Percentiles rank a stretch among this genome's conserved stretches.
These are phyloP conservation scores for Macroventuria anomochaeta DNA, from an alignment of 2,329 filamentous ascomycete genomes.

Conservation along the genomic window DNA sequence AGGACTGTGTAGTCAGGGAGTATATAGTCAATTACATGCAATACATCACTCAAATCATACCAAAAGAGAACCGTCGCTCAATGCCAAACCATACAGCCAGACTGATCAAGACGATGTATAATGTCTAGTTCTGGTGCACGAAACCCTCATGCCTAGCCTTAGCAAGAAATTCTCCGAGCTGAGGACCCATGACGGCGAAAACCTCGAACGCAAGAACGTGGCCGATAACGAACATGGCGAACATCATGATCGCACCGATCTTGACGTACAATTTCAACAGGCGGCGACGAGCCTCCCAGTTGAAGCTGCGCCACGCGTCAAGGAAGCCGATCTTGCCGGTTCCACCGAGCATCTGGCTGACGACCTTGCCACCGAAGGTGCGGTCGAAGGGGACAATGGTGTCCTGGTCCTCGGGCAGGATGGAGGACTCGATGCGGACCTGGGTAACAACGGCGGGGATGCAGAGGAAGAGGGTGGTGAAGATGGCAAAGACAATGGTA, in stretches of 20 bases:
- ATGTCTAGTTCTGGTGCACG: conserved; percentile 10
- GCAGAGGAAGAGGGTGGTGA: conserved; percentile 70
- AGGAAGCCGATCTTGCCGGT: conserved; percentile 72
- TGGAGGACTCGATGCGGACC: conserved; percentile 83
- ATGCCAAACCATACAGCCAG: neutral
- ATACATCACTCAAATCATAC: neutral
- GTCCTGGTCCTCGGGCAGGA: conserved; percentile 81
- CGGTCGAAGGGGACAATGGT: conserved; percentile 91
- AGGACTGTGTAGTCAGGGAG: conserved; percentile 8
- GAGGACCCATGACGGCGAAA: conserved; percentile 55
- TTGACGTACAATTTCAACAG: conserved; percentile 79
- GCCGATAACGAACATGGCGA: conserved; percentile 55
- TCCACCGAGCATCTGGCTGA: conserved; percentile 75
- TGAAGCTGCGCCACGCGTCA: conserved; percentile 82
- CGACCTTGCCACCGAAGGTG: conserved; percentile 77
- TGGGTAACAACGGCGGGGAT: conserved; percentile 81
- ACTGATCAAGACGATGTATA: no score
- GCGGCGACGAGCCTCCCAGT: conserved; percentile 72
- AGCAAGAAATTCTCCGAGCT: conserved; percentile 30
- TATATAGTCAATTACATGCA: conserved; percentile 3
- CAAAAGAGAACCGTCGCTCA: neutral
- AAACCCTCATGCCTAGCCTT: conserved; percentile 27
- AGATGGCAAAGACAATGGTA: conserved; percentile 47
- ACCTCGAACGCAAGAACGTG: conserved; percentile 61
- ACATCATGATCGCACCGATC: conserved; percentile 63